Evolutionary conservation across 345 rosid genomes (phyloP).

Genomic region (Triadica sebifera): DNA sequence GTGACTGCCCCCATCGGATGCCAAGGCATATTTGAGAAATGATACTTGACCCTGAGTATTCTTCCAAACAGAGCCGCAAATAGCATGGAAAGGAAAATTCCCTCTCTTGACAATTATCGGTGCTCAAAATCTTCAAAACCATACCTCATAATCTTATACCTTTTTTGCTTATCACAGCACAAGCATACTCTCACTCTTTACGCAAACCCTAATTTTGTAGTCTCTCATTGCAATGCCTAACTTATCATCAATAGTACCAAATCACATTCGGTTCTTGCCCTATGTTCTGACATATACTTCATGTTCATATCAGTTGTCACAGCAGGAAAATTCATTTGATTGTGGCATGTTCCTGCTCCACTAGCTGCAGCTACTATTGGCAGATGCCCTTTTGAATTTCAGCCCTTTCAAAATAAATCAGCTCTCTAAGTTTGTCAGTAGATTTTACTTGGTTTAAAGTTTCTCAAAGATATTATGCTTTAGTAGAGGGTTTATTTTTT

Average conservation of each 20-base stretch:
- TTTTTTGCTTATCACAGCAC: no score
- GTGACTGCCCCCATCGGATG: no score
- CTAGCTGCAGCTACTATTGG: conserved; percentile 84
- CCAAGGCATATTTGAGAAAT: conserved; percentile 83
- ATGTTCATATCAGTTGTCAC: conserved; percentile 71
- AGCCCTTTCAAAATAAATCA: conserved; percentile 68
- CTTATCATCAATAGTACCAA: no score
- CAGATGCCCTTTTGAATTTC: conserved; percentile 70
- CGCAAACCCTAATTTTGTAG: no score
- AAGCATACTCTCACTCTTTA: no score
- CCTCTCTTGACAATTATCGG: no score
- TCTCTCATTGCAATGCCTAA: no score
- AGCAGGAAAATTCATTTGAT: conserved; percentile 94
- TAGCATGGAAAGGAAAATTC: conserved; percentile 75
- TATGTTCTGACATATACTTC: conserved; percentile 31
- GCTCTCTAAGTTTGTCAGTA: conserved; percentile 78
- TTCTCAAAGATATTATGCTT: neutral
- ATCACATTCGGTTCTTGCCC: no score
- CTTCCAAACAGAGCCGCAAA: conserved; percentile 82
- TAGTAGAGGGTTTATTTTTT: neutral
- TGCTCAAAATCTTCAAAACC: no score
- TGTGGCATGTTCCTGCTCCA: conserved; percentile 96
- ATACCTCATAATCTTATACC: no score
- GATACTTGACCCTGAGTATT: conserved; percentile 85
- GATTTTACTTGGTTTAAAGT: neutral